phyloP scores from a whole-genome alignment of 2,329 filamentous ascomycete species.

The Fusarium penzigii region DNA sequence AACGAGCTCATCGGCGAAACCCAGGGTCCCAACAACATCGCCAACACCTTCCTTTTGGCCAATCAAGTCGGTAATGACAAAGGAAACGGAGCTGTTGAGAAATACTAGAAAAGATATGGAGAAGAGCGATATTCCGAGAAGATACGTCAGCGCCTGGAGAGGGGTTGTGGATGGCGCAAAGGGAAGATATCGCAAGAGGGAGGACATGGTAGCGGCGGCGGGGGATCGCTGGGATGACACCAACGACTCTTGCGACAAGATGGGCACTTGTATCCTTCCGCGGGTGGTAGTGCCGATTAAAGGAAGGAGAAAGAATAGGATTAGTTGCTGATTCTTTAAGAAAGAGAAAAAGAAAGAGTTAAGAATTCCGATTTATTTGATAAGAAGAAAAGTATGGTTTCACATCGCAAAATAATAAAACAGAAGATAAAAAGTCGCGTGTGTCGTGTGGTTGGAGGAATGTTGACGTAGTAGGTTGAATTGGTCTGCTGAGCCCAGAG shows the following conservation, averaged over 20 bases:
- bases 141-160: conserved; percentile 70
- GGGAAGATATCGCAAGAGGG: conserved; percentile 51
- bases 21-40: conserved; percentile 79
- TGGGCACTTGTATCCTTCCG: background rate
- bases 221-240: conserved; percentile 4
- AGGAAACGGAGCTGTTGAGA: conserved; percentile 80
- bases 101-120: conserved; percentile 90
- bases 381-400: conserved; percentile 1
- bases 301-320: background rate
- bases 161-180: conserved; percentile 62
- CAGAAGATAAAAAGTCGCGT: conserved; percentile 5
- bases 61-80: conserved; percentile 81
- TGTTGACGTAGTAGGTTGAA: conserved; percentile 22
- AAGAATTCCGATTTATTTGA: background rate
- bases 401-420: conserved; percentile 14
- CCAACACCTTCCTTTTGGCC: conserved; percentile 73
- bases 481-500: conserved; percentile 6
- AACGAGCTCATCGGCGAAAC: conserved; percentile 82
- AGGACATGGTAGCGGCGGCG: conserved; percentile 31
- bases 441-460: conserved; percentile 1
- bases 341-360: background rate
- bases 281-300: background rate
- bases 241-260: background rate
- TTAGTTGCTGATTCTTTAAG: background rate
- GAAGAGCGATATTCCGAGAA: conserved; percentile 80